These are phyloP conservation scores for Paraglomus brasilianum DNA, from an alignment of 192 early-diverging fungal genomes.

Conservation along the genomic window DNA sequence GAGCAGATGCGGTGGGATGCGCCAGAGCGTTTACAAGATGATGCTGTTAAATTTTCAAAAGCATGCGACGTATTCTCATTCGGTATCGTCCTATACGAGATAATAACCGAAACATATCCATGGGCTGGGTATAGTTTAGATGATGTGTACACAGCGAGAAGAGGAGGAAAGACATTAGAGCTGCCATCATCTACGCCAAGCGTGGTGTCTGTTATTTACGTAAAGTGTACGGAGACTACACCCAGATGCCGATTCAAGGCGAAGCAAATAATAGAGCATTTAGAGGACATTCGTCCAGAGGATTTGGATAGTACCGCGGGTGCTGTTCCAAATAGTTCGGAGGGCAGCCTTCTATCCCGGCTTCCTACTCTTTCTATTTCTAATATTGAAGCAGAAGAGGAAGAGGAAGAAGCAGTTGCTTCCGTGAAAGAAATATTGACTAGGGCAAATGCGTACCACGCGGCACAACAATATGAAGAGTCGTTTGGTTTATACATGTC, in stretches of 20 bases:
- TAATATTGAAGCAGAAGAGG: constrained; percentile 6
- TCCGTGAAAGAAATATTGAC: constrained; percentile 24
- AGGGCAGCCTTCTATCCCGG: neutral
- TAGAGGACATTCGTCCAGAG: constrained; percentile 24
- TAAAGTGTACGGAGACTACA: neutral
- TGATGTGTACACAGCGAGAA: constrained; percentile 9
- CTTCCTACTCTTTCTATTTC: constrained; percentile 9
- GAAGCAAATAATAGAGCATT: constrained; percentile 19
- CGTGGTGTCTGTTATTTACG: constrained; percentile 10
- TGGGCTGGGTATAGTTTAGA: constrained; percentile 18
- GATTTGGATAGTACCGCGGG: neutral
- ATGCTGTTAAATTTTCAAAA: constrained; percentile 21
- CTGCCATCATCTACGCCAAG: neutral
- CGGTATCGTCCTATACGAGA: constrained; percentile 32
- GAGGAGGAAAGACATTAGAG: constrained; percentile 12
- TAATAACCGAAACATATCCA: constrained; percentile 18
- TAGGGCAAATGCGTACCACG: neutral
- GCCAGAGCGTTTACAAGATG: constrained; percentile 26
- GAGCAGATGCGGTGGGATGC: constrained; percentile 35
- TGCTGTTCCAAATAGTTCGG: too few relatives aligned
- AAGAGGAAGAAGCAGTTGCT: constrained; percentile 11
- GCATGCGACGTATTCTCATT: constrained; percentile 31
- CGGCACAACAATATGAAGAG: neutral
- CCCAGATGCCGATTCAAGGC: constrained; percentile 16
- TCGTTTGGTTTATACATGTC: neutral